Evolutionary conservation across 805 yeast genomes (phyloP).

Genomic region (Clavispora vitiphila): DNA sequence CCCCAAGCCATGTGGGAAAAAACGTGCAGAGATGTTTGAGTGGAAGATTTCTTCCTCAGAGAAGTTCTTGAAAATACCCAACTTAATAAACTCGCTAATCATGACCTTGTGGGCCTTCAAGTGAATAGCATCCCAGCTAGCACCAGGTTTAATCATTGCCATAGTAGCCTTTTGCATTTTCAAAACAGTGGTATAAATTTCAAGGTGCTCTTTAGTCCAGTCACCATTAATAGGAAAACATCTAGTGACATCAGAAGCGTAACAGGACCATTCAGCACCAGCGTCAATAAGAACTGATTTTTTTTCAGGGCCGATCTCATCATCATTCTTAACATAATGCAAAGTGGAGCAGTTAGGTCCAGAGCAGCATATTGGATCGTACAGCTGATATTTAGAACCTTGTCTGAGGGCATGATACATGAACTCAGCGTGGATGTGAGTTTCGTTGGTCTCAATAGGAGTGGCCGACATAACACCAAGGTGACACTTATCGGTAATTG

Average conservation of each 20-base stretch:
- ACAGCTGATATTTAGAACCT: slow-evolving; percentile 84
- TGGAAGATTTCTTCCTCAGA: slow-evolving; percentile 62
- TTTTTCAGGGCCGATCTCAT: slow-evolving; percentile 45
- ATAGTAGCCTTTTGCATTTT: slow-evolving; percentile 78
- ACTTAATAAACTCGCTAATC: slow-evolving; percentile 59
- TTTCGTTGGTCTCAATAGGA: slow-evolving; percentile 82
- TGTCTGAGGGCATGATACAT: slow-evolving; percentile 89
- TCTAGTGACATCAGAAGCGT: slow-evolving; percentile 91
- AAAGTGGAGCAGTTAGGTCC: slow-evolving; percentile 89
- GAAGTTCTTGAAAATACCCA: slow-evolving; percentile 67
- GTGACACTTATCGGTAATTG: slow-evolving; percentile 84
- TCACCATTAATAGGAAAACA: slow-evolving; percentile 90
- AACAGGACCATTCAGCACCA: slow-evolving; percentile 95
- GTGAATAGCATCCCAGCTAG: slow-evolving; percentile 80
- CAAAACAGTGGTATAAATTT: slow-evolving; percentile 70
- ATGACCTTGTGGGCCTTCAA: slow-evolving; percentile 72
- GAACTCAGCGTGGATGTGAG: slow-evolving; percentile 94
- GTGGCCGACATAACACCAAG: slow-evolving; percentile 88
- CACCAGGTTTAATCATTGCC: slow-evolving; percentile 76
- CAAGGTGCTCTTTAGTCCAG: slow-evolving; percentile 84
- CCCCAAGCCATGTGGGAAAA: slow-evolving; percentile 95
- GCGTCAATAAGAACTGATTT: slow-evolving; percentile 83
- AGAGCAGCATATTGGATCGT: slow-evolving; percentile 94
- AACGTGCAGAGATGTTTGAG: slow-evolving; percentile 67
- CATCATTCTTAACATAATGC: slow-evolving; percentile 82